Percentiles rank a stretch among this genome's conserved stretches.
Conservation (phyloP, 352 stramenopile species). For the Thraustotheca clavata region DNA sequence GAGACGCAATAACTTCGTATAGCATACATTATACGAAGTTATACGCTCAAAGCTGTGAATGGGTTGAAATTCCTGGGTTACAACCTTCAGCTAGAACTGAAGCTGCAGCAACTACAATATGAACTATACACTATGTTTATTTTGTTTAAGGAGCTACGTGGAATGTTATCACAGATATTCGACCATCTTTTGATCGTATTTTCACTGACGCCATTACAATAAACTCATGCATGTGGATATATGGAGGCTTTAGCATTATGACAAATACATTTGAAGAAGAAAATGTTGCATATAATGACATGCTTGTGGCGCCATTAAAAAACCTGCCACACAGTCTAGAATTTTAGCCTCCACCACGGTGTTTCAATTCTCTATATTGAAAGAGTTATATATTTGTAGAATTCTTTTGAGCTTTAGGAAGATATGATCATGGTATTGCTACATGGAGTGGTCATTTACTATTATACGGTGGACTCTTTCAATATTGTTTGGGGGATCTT, state of each 20-base stretch:
- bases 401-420: no score
- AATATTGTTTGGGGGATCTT: constrained; percentile 5
- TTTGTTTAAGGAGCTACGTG: not conserved
- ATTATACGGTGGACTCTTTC: constrained; percentile 12
- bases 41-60: no score
- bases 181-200: constrained; percentile 3
- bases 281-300: constrained; percentile 6
- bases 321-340: not conserved
- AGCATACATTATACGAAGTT: not conserved
- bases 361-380: no score
- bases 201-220: not conserved
- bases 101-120: not conserved
- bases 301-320: not conserved
- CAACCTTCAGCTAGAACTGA: no score
- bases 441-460: not conserved
- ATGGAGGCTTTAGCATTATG: constrained; percentile 7
- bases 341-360: no score
- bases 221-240: not conserved
- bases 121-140: not conserved
- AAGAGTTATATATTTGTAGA: no score
- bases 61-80: no score
- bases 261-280: not conserved
- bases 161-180: not conserved
- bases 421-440: constrained; percentile 14
- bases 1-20: not conserved